Base-by-base conservation (phyloP, 345 rosid genomes). In the Streptanthus diversifolius region DNA sequence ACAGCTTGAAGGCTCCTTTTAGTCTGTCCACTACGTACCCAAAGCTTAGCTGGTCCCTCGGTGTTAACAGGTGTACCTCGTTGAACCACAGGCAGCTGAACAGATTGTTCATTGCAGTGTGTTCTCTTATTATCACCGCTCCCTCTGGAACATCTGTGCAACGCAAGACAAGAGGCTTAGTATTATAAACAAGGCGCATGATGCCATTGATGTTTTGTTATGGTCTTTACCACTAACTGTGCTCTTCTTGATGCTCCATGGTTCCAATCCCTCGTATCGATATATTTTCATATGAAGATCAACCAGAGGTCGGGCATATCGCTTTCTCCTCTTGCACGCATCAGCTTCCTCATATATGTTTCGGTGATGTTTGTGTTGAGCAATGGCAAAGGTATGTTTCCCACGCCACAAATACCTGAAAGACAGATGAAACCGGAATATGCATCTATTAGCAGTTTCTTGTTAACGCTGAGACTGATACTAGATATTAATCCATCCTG, bases 261-360 rank as follows among this genome's bases (percentile, higher is more conserved):
- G 89, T 82, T 95, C 87, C 87, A 95, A 73, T 51, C 99, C 98
- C 79, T 92, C 96, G 5, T 81, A 84, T 18, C 81, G 69, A 76
- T 95, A 95, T 66, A 95, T 95, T 79, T 88, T 95, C 98, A 95
- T 87, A n/a, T 92, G 98, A 66, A 87, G 93, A 83, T 92, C 97
- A 66, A 92, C 88, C 30, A 95, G 90, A 66, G 96, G 98, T 43
- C 97, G 86, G 41, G 99, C 98, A 56, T 92, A 88, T 55, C 92
- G 85, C 82, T 92, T 92, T 81, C 96, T 88, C 64, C 95, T 80
- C 84, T 95, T 95, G 80, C 91, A 92, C 67, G 97, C 90, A 82
- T 92, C 98, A 43, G 98, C 98, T 82, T 92, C 98, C 81, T 95
- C 99, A 14, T 95, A 92, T 80, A 92, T 82, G 63, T 78, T 86